Percentiles rank a stretch among this genome's conserved stretches.
Evolutionary conservation across 148 eudicot species (phyloP).

Genomic region (Fagopyrum tataricum): DNA sequence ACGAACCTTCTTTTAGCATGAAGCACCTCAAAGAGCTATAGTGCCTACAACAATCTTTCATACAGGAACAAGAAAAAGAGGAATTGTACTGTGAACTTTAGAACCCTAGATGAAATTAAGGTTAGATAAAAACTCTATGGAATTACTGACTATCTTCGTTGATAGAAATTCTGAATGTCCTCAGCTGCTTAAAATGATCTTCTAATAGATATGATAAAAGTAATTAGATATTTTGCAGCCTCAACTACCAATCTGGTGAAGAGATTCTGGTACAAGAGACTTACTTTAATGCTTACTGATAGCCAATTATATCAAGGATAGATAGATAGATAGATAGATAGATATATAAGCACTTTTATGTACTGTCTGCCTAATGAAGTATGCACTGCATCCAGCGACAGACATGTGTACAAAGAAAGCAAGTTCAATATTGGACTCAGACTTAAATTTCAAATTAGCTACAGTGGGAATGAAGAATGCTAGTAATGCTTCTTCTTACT

Average conservation of each 20-base stretch:
- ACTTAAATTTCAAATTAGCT: not conserved
- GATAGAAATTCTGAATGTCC: not conserved
- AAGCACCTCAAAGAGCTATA: not conserved
- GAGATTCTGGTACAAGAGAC: not conserved
- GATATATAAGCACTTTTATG: not conserved
- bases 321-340: no score
- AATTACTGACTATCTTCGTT: constrained; percentile 1
- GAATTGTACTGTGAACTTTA: not conserved
- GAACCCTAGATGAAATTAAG: not conserved
- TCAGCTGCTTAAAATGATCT: not conserved
- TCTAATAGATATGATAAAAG: not conserved
- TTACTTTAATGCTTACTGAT: not conserved
- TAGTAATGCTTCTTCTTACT: not conserved
- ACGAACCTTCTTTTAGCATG: not conserved
- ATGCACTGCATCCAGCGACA: not conserved
- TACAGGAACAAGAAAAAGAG: not conserved
- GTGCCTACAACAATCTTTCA: not conserved
- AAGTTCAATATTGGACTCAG: not conserved
- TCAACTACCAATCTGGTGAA: not conserved
- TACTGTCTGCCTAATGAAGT: not conserved
- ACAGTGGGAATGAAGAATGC: constrained; percentile 5
- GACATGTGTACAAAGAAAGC: not conserved
- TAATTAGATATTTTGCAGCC: not conserved
- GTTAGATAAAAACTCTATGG: not conserved
- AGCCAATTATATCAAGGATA: not conserved